phyloP scores from a whole-genome alignment of 225 moss, liverwort and hornwort species.

The Straminergon stramineum region DNA sequence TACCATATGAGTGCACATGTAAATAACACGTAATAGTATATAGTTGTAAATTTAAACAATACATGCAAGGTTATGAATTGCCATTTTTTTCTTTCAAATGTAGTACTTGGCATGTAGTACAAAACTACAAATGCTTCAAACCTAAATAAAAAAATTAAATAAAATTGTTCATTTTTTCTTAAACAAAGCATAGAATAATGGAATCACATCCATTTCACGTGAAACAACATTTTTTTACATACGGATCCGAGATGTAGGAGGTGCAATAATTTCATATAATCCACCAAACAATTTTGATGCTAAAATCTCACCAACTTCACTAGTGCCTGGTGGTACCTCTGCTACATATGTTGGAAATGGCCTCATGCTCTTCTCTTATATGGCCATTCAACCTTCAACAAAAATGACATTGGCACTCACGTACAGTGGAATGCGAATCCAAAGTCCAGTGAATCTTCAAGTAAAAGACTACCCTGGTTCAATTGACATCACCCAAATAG shows the following conservation, averaged over 20 bases:
- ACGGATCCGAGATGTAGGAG: background rate
- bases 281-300: constrained; percentile 10
- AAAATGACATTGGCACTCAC: constrained; percentile 5
- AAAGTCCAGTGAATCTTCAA: background rate
- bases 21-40: too few species aligned
- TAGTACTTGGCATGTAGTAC: background rate
- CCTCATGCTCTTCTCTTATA: constrained; percentile 31
- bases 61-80: background rate
- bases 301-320: constrained; percentile 10
- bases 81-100: too few species aligned
- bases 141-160: background rate
- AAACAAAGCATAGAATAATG: background rate
- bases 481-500: constrained; percentile 10
- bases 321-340: constrained; percentile 10
- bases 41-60: background rate
- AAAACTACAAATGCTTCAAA: background rate
- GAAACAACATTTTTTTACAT: constrained; percentile 25
- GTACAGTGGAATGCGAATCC: background rate
- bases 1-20: accelerated
- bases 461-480: constrained; percentile 2
- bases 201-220: background rate
- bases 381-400: constrained; percentile 28
- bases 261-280: constrained; percentile 7
- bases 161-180: background rate
- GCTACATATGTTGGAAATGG: constrained; percentile 17